phyloP scores from a whole-genome alignment of 2,329 filamentous ascomycete species.

The Diplodia mutila region DNA sequence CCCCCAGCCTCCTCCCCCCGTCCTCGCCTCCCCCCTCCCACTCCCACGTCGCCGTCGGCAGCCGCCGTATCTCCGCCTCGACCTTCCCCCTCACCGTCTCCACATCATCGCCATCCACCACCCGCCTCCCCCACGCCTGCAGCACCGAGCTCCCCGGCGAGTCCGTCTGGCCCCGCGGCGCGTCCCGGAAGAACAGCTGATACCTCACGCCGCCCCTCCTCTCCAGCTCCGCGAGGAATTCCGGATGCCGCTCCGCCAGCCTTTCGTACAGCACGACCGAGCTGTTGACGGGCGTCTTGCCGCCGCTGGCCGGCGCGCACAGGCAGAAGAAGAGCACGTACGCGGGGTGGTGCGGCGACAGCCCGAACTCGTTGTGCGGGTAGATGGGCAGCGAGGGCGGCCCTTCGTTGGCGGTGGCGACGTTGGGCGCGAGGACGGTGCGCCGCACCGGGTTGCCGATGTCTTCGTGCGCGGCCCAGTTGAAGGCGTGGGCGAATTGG shows the following conservation, averaged over 20 bases:
- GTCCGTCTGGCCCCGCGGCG: constrained; percentile 23
- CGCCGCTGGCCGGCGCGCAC: constrained; percentile 26
- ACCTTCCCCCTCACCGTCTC: constrained; percentile 27
- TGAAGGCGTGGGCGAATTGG: constrained; percentile 28
- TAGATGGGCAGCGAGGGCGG: constrained; percentile 28
- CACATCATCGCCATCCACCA: constrained; percentile 26
- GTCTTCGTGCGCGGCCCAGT: constrained; percentile 28
- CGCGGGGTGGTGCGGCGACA: constrained; percentile 28
- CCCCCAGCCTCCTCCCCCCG: constrained; percentile 13
- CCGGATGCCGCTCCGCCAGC: constrained; percentile 25
- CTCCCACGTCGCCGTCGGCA: constrained; percentile 27
- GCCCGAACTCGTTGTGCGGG: constrained; percentile 30
- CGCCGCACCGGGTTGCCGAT: constrained; percentile 28
- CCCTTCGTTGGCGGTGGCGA: constrained; percentile 29
- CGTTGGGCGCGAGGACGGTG: constrained; percentile 26
- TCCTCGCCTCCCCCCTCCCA: constrained; percentile 24
- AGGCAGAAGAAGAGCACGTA: constrained; percentile 29
- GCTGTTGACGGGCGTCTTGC: constrained; percentile 29
- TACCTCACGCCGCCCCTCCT: constrained; percentile 26
- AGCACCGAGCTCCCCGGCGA: constrained; percentile 27
- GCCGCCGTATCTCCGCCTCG: constrained; percentile 26
- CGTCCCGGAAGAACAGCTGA: constrained; percentile 28
- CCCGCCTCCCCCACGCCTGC: constrained; percentile 27
- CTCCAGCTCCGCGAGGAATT: constrained; percentile 27
- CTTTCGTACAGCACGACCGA: constrained; percentile 27